Base-by-base conservation (phyloP, 2,329 filamentous ascomycete genomes). In the Lachnellula occidentalis region DNA sequence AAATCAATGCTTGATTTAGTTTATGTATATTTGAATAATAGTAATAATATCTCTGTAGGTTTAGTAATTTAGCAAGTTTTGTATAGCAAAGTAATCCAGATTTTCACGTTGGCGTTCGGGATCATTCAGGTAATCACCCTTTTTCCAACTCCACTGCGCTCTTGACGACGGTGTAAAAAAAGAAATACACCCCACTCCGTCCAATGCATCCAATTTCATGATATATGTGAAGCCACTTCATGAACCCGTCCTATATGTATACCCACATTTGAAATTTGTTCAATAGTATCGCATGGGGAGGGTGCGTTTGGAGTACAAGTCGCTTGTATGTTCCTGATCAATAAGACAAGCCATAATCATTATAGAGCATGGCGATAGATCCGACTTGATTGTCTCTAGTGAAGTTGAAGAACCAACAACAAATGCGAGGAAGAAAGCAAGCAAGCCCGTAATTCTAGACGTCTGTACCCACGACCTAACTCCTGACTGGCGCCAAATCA, bases 321-420 rank as follows among this genome's bases (percentile, higher is more conserved):
- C 34, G 27, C 45, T 48, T 47, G 27, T 22, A 50, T 54, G 31
- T 48, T 54, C 60, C 55, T 41, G 49, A 53, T 66, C 57, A 60
- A 62, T 58, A 51, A 53, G 50, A 54, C 4, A 21, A 51, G 51
- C 59, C 59, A 62, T 43, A 58, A 37, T 61, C 54, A 63, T 58
- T 61, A 57, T 62, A 59, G 55, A 61, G 57, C 54, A 64, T 63
- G 60, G 62, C 61, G 65, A 57, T 61, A 62, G 58, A 61, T 66
- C 63, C 58, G 64, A 65, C 66, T 66, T 64, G 61, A 64, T 67
- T 67, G 62, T 63, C 63, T 64, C 64, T 69, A 67, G 56, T 63
- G 64, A 63, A 66, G 61, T 55, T 54, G 54, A 55, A 58, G 52
- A 61, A 64, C 61, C 52, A 64, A 64, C 55, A 59, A 50, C 55